Evolutionary conservation across 75 land plant species (phyloP).

Genomic region (Gnetum montanum): DNA sequence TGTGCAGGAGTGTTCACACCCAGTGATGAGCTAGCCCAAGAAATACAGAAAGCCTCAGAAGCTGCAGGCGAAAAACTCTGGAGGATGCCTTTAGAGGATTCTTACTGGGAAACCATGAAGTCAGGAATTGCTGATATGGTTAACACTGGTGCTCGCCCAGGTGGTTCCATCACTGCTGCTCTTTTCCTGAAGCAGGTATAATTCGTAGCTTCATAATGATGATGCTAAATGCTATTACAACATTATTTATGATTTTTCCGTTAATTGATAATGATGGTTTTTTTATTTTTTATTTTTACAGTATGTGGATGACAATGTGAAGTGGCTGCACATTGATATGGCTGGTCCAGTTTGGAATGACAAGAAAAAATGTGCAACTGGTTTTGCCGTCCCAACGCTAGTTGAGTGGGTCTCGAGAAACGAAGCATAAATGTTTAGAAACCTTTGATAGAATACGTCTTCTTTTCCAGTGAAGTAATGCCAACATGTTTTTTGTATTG

Average conservation of each 20-base stretch:
- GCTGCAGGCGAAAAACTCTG: constrained; percentile 82
- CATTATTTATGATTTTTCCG: no score
- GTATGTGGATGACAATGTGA: not conserved
- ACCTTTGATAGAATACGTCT: no score
- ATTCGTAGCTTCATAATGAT: no score
- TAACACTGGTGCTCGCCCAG: constrained; percentile 83
- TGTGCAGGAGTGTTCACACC: constrained; percentile 87
- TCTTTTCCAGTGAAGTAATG: no score
- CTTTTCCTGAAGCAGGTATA: constrained; percentile 94
- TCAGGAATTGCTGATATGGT: constrained; percentile 98
- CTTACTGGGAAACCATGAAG: constrained; percentile 97
- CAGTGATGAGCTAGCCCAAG: constrained; percentile 81
- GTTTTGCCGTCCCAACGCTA: constrained; percentile 87
- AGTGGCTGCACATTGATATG: constrained; percentile 96
- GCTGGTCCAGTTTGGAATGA: constrained; percentile 96
- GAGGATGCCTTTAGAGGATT: constrained; percentile 96
- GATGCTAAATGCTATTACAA: no score
- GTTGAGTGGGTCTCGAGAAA: constrained; percentile 94
- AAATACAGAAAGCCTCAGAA: constrained; percentile 64
- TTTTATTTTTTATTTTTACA: no score
- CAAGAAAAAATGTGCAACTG: constrained; percentile 74
- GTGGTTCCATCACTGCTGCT: constrained; percentile 92
- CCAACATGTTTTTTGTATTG: no score
- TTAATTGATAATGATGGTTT: no score
- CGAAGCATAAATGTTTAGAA: constrained; percentile 28